Evolutionary conservation across 2,329 filamentous ascomycete genomes (phyloP).

Genomic region (Diaporthe australafricana): DNA sequence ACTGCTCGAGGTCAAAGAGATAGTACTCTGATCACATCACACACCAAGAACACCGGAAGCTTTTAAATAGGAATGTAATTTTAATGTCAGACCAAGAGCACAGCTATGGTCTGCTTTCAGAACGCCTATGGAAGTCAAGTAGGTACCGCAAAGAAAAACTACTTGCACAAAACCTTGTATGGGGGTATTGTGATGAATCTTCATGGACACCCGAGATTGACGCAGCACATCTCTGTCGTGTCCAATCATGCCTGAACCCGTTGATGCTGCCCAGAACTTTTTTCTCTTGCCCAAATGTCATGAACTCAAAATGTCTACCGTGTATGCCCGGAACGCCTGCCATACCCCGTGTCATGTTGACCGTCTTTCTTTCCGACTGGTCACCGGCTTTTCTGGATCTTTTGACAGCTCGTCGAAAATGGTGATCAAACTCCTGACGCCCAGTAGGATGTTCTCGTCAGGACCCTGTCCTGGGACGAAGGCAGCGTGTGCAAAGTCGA

Average conservation of each 20-base stretch:
- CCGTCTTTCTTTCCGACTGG: constrained; percentile 20
- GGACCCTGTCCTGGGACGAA: constrained; percentile 86
- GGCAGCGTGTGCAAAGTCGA: constrained; percentile 94
- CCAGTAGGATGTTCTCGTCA: constrained; percentile 84
- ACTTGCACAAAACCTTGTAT: constrained; percentile 32
- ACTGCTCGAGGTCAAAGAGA: too few species aligned
- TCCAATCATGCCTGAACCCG: constrained; percentile 34
- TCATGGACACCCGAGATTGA: constrained; percentile 31
- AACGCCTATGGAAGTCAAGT: constrained; percentile 29
- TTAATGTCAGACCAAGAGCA: constrained; percentile 27
- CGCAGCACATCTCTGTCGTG: constrained; percentile 20
- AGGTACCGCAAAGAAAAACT: constrained; percentile 15
- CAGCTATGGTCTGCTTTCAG: constrained; percentile 9
- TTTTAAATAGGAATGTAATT: not conserved
- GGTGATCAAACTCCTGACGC: constrained; percentile 76
- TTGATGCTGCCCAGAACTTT: constrained; percentile 36
- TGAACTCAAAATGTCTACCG: constrained; percentile 29
- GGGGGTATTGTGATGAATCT: constrained; percentile 36
- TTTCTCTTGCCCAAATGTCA: constrained; percentile 37
- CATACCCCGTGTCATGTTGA: constrained; percentile 8
- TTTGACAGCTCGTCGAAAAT: constrained; percentile 76
- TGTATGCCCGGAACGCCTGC: constrained; percentile 29
- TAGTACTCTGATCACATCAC: not conserved
- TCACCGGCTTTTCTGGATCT: constrained; percentile 15
- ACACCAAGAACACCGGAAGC: not conserved